These are phyloP conservation scores for Manihot esculenta DNA, from an alignment of 441 rosid genomes.

Conservation along the genomic window DNA sequence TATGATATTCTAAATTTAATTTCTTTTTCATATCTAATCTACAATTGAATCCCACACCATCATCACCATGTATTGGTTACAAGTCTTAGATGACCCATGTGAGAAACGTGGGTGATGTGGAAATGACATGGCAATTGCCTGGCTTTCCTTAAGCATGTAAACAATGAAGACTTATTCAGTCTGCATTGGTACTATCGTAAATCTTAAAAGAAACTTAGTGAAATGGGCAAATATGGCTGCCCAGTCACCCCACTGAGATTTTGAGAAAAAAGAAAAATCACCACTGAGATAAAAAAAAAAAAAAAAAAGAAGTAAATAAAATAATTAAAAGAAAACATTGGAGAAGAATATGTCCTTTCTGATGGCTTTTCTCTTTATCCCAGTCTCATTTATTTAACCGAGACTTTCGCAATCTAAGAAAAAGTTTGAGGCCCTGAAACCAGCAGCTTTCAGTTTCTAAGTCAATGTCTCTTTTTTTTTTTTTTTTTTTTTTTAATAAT, in stretches of 20 bases:
- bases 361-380: neutral
- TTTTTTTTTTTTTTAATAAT: no score
- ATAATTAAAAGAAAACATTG: no score
- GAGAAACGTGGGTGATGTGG: constrained; percentile 6
- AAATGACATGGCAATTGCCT: constrained; percentile 5
- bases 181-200: neutral
- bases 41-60: no score
- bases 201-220: neutral
- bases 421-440: neutral
- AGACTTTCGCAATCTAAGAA: constrained; percentile 3
- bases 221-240: neutral
- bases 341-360: neutral
- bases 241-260: constrained; percentile 9
- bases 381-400: neutral
- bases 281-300: neutral
- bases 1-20: neutral
- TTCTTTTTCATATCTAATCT: neutral
- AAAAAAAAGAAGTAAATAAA: no score
- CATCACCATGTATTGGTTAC: no score
- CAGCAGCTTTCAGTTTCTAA: no score
- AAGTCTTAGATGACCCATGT: no score
- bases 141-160: neutral
- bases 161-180: neutral
- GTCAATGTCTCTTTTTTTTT: no score
- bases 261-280: no score